Evolutionary conservation across 495 filamentous ascomycete genomes (phyloP), one percentile per base, ranked within the genome.

Genomic region (Penicillium ochrochloron): DNA sequence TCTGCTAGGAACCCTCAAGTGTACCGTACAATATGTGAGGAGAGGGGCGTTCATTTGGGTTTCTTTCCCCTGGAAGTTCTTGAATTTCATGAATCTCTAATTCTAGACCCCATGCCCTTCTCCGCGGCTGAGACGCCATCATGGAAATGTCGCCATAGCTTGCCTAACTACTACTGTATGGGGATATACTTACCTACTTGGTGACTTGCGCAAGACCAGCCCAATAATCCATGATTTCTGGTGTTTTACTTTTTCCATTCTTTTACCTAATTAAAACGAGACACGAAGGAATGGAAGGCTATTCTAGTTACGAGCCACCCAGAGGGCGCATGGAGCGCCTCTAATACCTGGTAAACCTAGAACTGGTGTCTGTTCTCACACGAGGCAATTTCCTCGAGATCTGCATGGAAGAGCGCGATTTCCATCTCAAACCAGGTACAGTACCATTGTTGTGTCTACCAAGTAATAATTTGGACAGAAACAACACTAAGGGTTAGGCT

Each of bases 261-360:
- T 52, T 66, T 66, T 69, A 64, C 64, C 64, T 66, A 64, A 69
- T 69, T 57, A 42, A 61, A 56, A 60, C 29, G 41, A 35, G n/a
- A 52, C 31, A 37, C 44, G 37, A 21, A 60, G 31, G 10, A 23
- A 7, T 23, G 9, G 29, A 34, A 37, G 31, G 2, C 33, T 21
- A 56, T 56, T 21, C 53, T 21, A 6, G 37, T 56, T 56, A 54
- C 51, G 31, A 54, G 51, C 51, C 51, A 54, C 14, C 51, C 51
- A 54, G 27, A 54, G 33, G n/a, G 31, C 51, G 51, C 51, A 27
- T 54, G 17, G 27, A 25, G 51, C 25, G 51, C 51, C 51, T 34
- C 51, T 31, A 33, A 31, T n/a, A 31, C 51, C 33, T 6, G 6
- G 29, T n/a, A 54, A 31, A 54, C 25, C 27, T 54, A 33, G 51